Evolutionary conservation across 2,329 filamentous ascomycete species (phyloP).

Genomic region (Pseudogymnoascus sp.): DNA sequence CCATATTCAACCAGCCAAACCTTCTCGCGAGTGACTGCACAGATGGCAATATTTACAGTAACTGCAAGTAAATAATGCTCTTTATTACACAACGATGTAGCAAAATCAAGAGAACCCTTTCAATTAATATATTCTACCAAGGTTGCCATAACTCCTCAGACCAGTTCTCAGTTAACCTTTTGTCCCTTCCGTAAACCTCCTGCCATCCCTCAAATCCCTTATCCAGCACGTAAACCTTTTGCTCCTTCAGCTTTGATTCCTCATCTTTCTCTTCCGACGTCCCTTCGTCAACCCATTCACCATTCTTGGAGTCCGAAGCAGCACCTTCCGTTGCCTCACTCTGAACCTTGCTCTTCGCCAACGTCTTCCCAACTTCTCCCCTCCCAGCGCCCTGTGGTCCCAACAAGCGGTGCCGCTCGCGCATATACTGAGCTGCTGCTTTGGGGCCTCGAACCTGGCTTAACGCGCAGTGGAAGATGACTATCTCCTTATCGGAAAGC

Average conservation of each 20-base stretch:
- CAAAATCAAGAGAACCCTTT: neutral
- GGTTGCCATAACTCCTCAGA: constrained; percentile 72
- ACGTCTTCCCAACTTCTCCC: constrained; percentile 18
- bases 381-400: constrained; percentile 20
- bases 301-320: constrained; percentile 32
- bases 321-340: constrained; percentile 27
- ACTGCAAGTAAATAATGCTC: neutral
- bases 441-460: constrained; percentile 85
- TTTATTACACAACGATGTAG: neutral
- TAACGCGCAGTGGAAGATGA: constrained; percentile 91
- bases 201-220: constrained; percentile 87
- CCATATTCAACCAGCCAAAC: neutral
- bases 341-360: constrained; percentile 21
- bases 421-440: constrained; percentile 73
- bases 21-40: neutral
- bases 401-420: constrained; percentile 55
- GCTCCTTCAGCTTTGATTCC: constrained; percentile 36
- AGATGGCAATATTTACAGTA: neutral
- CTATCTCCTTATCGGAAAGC: constrained; percentile 69
- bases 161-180: constrained; percentile 76
- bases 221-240: constrained; percentile 76
- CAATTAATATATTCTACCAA: constrained; percentile 2
- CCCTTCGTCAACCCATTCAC: constrained; percentile 24
- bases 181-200: constrained; percentile 71
- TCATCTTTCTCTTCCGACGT: constrained; percentile 20